A percentile compares a stretch with the other conserved stretches of the same genome.
Evolutionary conservation across 768 basidiomycete species (phyloP).

Genomic region (Boletus reticuloceps): DNA sequence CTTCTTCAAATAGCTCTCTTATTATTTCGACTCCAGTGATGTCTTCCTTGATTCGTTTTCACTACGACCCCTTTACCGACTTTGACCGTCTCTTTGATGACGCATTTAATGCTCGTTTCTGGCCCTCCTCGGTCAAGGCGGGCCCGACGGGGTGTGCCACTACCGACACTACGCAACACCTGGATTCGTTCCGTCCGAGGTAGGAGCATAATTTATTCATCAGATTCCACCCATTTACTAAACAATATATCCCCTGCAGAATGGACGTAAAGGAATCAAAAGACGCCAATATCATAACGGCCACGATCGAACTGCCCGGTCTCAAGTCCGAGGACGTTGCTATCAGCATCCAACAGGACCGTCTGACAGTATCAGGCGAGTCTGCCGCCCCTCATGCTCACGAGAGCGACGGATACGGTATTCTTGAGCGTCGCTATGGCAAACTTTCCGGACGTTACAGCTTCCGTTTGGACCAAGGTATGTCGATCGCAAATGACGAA

Average conservation of each 20-base stretch:
- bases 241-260: slow-evolving; percentile 10
- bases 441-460: slow-evolving; percentile 28
- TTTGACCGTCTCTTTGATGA: not conserved
- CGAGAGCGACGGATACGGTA: slow-evolving; percentile 40
- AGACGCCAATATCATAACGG: slow-evolving; percentile 41
- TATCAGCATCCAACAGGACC: slow-evolving; percentile 45
- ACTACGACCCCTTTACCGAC: not conserved
- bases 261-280: slow-evolving; percentile 47
- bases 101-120: slow-evolving; percentile 8
- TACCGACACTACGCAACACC: not conserved
- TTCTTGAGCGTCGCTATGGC: slow-evolving; percentile 44
- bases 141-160: not conserved
- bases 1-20: not conserved
- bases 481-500: not conserved
- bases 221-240: too few species aligned
- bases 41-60: slow-evolving; percentile 1
- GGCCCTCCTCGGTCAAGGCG: not conserved
- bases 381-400: slow-evolving; percentile 30
- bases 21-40: slow-evolving; percentile 1
- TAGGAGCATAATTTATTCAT: not conserved
- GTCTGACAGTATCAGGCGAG: slow-evolving; percentile 47
- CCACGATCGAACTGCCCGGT: slow-evolving; percentile 33
- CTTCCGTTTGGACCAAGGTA: slow-evolving; percentile 46
- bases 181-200: slow-evolving; percentile 19
- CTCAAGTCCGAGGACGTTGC: slow-evolving; percentile 47